A percentile compares a stretch with the other conserved stretches of the same genome.
phyloP scores from a whole-genome alignment of 441 rosid genomes.

The Erodium texanum region DNA sequence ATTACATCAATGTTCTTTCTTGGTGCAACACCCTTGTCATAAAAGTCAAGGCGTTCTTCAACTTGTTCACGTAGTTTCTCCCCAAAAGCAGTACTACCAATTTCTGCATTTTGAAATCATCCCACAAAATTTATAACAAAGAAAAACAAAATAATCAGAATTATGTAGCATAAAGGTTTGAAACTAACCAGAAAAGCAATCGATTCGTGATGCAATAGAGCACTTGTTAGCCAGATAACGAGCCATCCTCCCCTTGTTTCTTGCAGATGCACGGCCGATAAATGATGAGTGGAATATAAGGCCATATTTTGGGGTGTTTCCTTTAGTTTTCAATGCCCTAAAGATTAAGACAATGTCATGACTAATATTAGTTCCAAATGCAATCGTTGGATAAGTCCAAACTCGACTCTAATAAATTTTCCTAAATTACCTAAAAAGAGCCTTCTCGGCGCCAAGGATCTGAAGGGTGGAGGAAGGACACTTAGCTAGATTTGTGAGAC shows the following conservation, averaged over 20 bases:
- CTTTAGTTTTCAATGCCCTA: slow-evolving; percentile 87
- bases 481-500: slow-evolving; percentile 95
- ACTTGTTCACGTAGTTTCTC: slow-evolving; percentile 94
- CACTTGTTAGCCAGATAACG: slow-evolving; percentile 95
- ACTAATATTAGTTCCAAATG: neutral
- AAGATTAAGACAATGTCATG: neutral
- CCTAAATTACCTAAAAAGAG: slow-evolving; percentile 65
- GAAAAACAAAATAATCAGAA: neutral
- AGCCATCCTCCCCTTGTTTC: slow-evolving; percentile 92
- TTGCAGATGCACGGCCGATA: slow-evolving; percentile 88
- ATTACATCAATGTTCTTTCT: slow-evolving; percentile 92
- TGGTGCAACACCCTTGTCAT: slow-evolving; percentile 95
- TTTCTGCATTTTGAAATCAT: slow-evolving; percentile 35
- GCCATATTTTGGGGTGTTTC: slow-evolving; percentile 92
- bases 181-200: slow-evolving; percentile 73
- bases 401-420: neutral
- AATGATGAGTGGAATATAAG: slow-evolving; percentile 91
- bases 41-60: slow-evolving; percentile 86
- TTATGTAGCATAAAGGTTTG: neutral
- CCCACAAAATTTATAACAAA: neutral
- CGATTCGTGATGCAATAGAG: slow-evolving; percentile 91
- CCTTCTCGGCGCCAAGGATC: slow-evolving; percentile 97
- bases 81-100: slow-evolving; percentile 51
- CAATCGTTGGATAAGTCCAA: too few species aligned
- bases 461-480: slow-evolving; percentile 98